phyloP scores from a whole-genome alignment of 129 eudicot genomes.

The Helianthus tuberosus region DNA sequence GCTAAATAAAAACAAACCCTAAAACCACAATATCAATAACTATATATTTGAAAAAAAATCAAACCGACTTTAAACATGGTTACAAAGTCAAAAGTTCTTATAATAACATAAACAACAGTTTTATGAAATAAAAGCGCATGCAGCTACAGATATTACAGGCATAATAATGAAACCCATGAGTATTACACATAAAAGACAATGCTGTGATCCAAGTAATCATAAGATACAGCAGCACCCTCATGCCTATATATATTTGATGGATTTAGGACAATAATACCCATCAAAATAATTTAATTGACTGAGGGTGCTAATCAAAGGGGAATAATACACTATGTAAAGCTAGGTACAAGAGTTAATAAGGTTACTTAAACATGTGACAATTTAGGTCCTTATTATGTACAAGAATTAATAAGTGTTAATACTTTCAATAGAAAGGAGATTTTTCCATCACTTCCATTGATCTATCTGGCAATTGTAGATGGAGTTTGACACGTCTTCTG shows the following conservation, averaged over 20 bases:
- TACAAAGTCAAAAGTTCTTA: constrained; percentile 11
- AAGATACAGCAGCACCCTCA: constrained; percentile 25
- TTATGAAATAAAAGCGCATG: constrained; percentile 16
- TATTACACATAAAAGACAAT: constrained; percentile 24
- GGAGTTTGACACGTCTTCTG: constrained; percentile 63
- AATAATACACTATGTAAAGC: constrained; percentile 32
- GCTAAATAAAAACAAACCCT: too few species aligned
- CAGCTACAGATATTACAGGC: constrained; percentile 37
- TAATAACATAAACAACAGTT: constrained; percentile 16
- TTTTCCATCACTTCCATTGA: constrained; percentile 64
- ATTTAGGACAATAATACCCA: constrained; percentile 24
- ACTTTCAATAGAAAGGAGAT: not conserved
- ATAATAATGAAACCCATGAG: constrained; percentile 35
- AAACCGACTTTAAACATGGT: not conserved
- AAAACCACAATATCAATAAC: too few species aligned
- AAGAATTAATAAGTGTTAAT: constrained; percentile 18
- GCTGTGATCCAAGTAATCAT: constrained; percentile 38
- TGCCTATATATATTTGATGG: constrained; percentile 23
- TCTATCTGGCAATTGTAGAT: constrained; percentile 67
- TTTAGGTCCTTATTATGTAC: constrained; percentile 35
- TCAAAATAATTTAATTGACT: constrained; percentile 33
- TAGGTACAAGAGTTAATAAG: constrained; percentile 4
- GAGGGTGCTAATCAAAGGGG: constrained; percentile 20
- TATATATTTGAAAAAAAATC: too few species aligned
- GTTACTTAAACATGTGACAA: constrained; percentile 30